Evolutionary conservation across 2,329 filamentous ascomycete genomes (phyloP).

Genomic region (Ceratocystis papillata): DNA sequence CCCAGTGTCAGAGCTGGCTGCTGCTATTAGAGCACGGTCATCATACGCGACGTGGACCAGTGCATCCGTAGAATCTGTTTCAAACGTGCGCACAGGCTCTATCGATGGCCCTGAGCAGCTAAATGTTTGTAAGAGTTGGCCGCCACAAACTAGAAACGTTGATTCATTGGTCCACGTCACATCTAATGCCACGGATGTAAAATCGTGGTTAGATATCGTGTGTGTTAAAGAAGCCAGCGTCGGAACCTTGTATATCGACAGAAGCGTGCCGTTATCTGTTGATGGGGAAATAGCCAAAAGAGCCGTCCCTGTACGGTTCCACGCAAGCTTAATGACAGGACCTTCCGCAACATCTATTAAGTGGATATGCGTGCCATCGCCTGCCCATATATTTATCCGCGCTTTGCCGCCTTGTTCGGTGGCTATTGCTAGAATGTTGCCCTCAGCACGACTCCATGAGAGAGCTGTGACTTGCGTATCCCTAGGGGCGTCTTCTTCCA

Average conservation of each 20-base stretch:
- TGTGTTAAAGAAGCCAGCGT: constrained; percentile 35
- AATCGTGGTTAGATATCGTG: constrained; percentile 40
- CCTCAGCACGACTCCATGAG: constrained; percentile 47
- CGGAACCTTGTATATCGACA: constrained; percentile 28
- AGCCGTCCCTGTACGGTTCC: constrained; percentile 47
- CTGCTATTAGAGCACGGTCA: constrained; percentile 44
- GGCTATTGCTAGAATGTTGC: constrained; percentile 46
- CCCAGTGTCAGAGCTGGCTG: constrained; percentile 46
- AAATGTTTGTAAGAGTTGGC: constrained; percentile 43
- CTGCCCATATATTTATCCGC: constrained; percentile 45
- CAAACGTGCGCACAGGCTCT: constrained; percentile 38
- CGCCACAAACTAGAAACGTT: constrained; percentile 50
- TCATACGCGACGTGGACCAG: constrained; percentile 50
- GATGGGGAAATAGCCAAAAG: constrained; percentile 43
- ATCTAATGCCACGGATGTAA: constrained; percentile 44
- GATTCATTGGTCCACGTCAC: constrained; percentile 49
- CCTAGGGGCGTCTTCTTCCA: constrained; percentile 44
- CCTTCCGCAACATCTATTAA: constrained; percentile 48
- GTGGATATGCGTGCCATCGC: constrained; percentile 42
- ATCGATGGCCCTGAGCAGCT: constrained; percentile 40
- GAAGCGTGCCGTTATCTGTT: constrained; percentile 37
- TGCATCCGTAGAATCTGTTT: constrained; percentile 43
- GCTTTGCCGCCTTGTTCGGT: constrained; percentile 44
- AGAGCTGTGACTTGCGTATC: constrained; percentile 48
- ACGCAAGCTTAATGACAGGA: constrained; percentile 51